A percentile compares a stretch with the other conserved stretches of the same genome.
Evolutionary conservation across 1,284 basidiomycete genomes (phyloP).

Genomic region (Malassezia caprae): DNA sequence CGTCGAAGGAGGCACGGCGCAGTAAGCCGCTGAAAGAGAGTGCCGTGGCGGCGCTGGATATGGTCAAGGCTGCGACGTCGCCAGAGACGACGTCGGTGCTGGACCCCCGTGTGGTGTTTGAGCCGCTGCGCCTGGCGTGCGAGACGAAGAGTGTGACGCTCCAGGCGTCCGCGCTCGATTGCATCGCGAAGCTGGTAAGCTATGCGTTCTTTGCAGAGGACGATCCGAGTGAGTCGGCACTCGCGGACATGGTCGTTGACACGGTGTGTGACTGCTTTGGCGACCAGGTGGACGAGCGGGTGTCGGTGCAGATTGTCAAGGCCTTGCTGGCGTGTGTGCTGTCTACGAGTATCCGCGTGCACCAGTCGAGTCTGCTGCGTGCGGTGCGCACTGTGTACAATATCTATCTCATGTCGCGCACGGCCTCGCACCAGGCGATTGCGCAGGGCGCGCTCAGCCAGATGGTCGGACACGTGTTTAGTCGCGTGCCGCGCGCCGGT

Average conservation of each 20-base stretch:
- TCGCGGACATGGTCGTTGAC: conserved; percentile 43
- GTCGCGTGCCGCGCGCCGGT: conserved; percentile 27
- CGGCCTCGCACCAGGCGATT: conserved; percentile 41
- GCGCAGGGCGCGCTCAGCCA: conserved; percentile 45
- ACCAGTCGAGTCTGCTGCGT: conserved; percentile 43
- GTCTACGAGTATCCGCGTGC: conserved; percentile 38
- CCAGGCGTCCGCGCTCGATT: conserved; percentile 40
- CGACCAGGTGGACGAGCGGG: conserved; percentile 39
- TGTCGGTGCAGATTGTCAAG: conserved; percentile 47
- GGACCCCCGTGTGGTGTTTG: conserved; percentile 45
- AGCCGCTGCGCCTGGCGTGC: conserved; percentile 43
- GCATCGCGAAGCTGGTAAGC: conserved; percentile 46
- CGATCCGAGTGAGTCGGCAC: conserved; percentile 27
- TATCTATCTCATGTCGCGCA: conserved; percentile 43
- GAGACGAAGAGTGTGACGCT: conserved; percentile 34
- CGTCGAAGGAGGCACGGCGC: conserved; percentile 38
- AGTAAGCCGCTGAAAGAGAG: conserved; percentile 40
- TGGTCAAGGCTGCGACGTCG: conserved; percentile 36
- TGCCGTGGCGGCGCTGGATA: conserved; percentile 34
- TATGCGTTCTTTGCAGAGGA: conserved; percentile 47
- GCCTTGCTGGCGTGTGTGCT: conserved; percentile 43
- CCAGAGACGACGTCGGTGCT: conserved; percentile 15
- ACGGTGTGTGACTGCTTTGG: conserved; percentile 45
- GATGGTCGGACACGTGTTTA: conserved; percentile 46
- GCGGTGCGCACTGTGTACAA: conserved; percentile 51